These are phyloP conservation scores for Botrytis aclada DNA, from an alignment of 2,329 filamentous ascomycete species.

Conservation along the genomic window DNA sequence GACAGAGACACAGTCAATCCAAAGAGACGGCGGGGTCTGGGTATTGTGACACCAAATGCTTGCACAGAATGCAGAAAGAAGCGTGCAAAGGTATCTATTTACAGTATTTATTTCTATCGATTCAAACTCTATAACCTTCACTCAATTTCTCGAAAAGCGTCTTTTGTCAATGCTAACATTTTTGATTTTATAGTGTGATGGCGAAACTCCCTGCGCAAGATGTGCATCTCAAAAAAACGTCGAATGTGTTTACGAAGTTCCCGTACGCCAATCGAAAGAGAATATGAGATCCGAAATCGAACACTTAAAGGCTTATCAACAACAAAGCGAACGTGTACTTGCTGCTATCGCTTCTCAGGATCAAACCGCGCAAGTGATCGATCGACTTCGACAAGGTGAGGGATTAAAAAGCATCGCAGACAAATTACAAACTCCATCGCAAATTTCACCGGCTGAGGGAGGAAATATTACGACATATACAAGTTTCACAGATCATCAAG, in stretches of 20 bases:
- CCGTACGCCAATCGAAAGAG: conserved; percentile 62
- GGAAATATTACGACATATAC: conserved; percentile 32
- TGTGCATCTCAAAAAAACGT: conserved; percentile 52
- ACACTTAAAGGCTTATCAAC: conserved; percentile 51
- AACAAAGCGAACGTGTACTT: conserved; percentile 54
- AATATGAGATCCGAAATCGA: conserved; percentile 59
- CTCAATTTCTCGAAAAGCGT: background rate
- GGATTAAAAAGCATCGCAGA: conserved; percentile 54
- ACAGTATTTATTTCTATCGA: background rate
- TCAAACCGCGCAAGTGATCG: conserved; percentile 48
- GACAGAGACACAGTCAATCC: conserved; percentile 25
- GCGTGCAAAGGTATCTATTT: conserved; percentile 32
- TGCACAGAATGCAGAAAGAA: conserved; percentile 38
- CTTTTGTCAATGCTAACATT: background rate
- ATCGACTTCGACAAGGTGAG: conserved; percentile 52
- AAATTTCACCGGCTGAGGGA: conserved; percentile 31
- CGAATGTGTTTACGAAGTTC: conserved; percentile 60
- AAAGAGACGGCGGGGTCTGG: conserved; percentile 34
- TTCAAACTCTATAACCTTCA: background rate
- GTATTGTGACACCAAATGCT: conserved; percentile 36
- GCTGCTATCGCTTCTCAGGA: conserved; percentile 45
- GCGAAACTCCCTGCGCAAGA: conserved; percentile 48
- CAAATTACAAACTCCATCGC: conserved; percentile 45
- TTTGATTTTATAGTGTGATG: conserved; percentile 51
- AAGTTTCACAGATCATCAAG: conserved; percentile 40